phyloP scores from a whole-genome alignment of 352 stramenopile genomes.

The Globisporangium takayamanum region DNA sequence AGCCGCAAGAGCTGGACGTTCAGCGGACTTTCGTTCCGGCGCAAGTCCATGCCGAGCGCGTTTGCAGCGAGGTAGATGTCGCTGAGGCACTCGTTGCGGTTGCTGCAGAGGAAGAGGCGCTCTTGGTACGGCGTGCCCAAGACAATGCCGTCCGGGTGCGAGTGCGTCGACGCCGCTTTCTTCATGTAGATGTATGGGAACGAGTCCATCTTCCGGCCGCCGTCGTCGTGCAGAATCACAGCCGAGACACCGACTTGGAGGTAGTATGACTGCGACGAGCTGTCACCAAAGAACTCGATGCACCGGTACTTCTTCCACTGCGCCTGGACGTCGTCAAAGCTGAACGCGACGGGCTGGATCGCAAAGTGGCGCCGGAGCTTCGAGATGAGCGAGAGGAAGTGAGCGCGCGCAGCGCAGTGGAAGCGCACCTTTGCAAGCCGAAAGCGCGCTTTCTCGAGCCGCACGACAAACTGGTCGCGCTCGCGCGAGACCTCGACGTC shows the following conservation, averaged over 20 bases:
- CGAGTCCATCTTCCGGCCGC: slow-evolving; percentile 28
- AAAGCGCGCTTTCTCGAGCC: slow-evolving; percentile 63
- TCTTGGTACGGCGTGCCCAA: slow-evolving; percentile 57
- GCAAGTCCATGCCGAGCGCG: slow-evolving; percentile 34
- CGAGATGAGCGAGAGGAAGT: slow-evolving; percentile 49
- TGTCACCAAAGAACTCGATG: slow-evolving; percentile 63
- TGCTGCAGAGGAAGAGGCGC: slow-evolving; percentile 56
- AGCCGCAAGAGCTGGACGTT: slow-evolving; percentile 49
- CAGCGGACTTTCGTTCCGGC: slow-evolving; percentile 29
- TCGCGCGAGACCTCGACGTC: slow-evolving; percentile 32
- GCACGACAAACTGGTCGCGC: slow-evolving; percentile 46
- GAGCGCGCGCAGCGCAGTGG: slow-evolving; percentile 39
- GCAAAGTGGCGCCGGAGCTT: slow-evolving; percentile 37
- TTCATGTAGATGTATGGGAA: slow-evolving; percentile 58
- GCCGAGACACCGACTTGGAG: slow-evolving; percentile 43
- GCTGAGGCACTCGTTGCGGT: slow-evolving; percentile 51
- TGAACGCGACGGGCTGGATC: slow-evolving; percentile 31
- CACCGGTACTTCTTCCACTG: slow-evolving; percentile 42
- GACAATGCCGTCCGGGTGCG: slow-evolving; percentile 51
- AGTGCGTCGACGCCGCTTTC: slow-evolving; percentile 28
- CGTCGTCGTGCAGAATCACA: slow-evolving; percentile 50
- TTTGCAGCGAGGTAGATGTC: slow-evolving; percentile 44
- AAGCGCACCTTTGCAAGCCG: slow-evolving; percentile 48
- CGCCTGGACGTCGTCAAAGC: neutral
- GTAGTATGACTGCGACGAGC: slow-evolving; percentile 41